A percentile compares a stretch with the other conserved stretches of the same genome.
Evolutionary conservation across 257 asterid species (phyloP).

Genomic region (Solanum ahanhuiri): DNA sequence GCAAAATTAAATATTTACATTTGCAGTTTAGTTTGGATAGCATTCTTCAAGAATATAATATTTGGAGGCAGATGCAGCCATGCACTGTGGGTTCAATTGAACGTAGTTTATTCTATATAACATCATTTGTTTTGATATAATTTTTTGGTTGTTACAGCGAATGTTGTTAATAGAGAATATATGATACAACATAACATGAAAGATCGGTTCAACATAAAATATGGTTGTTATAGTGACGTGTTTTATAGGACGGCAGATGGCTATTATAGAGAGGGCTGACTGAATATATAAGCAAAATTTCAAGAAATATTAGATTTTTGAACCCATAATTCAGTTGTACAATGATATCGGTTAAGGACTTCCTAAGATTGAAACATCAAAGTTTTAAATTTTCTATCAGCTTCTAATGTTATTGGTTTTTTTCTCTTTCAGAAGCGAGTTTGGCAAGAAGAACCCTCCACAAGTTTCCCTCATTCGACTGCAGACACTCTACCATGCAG

Average conservation of each 20-base stretch:
- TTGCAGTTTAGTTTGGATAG: not conserved
- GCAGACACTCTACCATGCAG: conserved; percentile 89
- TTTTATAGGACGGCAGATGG: not conserved
- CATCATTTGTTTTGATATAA: not conserved
- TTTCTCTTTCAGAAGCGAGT: conserved; percentile 47
- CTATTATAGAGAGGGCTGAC: not conserved
- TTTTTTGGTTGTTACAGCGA: not conserved
- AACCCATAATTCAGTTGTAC: not conserved
- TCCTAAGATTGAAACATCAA: not conserved
- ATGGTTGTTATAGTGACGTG: not conserved
- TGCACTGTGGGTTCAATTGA: not conserved
- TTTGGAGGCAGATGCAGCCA: not conserved
- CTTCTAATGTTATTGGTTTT: not conserved
- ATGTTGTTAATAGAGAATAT: not conserved
- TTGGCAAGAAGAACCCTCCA: conserved; percentile 49
- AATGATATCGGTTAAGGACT: not conserved
- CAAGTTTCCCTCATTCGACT: conserved; percentile 51
- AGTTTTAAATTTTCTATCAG: not conserved
- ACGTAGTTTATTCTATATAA: not conserved
- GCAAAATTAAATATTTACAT: not conserved
- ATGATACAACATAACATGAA: not conserved
- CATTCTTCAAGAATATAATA: not conserved
- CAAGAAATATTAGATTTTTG: not conserved
- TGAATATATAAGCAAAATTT: not conserved
- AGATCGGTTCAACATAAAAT: not conserved